Evolutionary conservation across 164 flowering plant species (phyloP).

Genomic region (Cinnamomum chago): DNA sequence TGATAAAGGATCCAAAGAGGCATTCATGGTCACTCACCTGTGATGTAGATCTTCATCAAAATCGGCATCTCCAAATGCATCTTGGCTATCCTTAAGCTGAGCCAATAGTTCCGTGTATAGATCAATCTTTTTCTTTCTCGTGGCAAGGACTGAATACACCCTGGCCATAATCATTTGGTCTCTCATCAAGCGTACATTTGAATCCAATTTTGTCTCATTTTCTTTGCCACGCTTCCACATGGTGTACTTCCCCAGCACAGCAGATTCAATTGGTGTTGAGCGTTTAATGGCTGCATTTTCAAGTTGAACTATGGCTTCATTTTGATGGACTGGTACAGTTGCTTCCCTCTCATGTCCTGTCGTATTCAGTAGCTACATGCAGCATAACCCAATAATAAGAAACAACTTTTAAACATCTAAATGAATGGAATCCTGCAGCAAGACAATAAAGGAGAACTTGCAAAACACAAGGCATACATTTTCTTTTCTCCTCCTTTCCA

Average conservation of each 20-base stretch:
- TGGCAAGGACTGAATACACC: conserved; percentile 81
- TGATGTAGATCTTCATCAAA: conserved; percentile 75
- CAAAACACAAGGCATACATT: no score
- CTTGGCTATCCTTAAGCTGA: conserved; percentile 87
- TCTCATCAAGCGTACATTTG: conserved; percentile 83
- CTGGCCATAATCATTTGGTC: conserved; percentile 97
- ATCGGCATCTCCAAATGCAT: conserved; percentile 72
- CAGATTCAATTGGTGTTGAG: conserved; percentile 90
- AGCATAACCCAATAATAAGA: no score
- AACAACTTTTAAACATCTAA: no score
- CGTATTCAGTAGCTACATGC: conserved; percentile 68
- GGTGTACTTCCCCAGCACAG: conserved; percentile 89
- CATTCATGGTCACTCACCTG: conserved; percentile 55
- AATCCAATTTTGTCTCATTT: conserved; percentile 72
- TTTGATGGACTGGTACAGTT: conserved; percentile 55
- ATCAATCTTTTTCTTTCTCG: conserved; percentile 62
- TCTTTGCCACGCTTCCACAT: conserved; percentile 93
- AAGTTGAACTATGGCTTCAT: conserved; percentile 67
- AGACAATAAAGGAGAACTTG: no score
- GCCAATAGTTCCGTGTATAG: conserved; percentile 55
- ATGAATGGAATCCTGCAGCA: not conserved
- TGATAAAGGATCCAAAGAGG: not conserved
- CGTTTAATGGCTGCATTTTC: conserved; percentile 96
- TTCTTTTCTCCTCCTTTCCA: no score
- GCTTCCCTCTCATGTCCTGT: conserved; percentile 79